Evolutionary conservation across 352 stramenopile genomes (phyloP).

Genomic region (Halophytophthora batemanensis): DNA sequence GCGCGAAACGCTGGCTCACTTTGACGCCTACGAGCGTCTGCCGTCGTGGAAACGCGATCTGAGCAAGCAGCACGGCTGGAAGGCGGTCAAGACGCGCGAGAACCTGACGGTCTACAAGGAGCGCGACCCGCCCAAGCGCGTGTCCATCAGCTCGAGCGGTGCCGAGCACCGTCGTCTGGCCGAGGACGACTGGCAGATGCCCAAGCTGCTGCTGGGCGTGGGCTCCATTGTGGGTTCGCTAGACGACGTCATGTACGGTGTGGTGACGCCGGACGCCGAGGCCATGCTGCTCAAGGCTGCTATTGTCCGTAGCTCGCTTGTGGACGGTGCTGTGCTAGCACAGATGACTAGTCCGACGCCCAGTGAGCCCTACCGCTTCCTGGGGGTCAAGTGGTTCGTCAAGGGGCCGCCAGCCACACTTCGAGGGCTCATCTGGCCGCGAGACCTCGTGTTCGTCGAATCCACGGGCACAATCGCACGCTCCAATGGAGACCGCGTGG

Average conservation of each 20-base stretch:
- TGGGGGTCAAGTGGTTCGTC: conserved; percentile 53
- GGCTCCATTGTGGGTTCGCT: conserved; percentile 47
- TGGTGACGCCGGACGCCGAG: conserved; percentile 30
- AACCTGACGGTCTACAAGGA: conserved; percentile 42
- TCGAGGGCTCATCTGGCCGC: conserved; percentile 26
- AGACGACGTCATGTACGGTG: conserved; percentile 62
- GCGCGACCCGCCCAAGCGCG: conserved; percentile 25
- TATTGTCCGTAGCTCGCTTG: conserved; percentile 28
- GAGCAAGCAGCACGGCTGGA: conserved; percentile 33
- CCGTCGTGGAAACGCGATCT: conserved; percentile 14
- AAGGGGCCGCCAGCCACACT: conserved; percentile 30
- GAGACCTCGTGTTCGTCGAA: conserved; percentile 44
- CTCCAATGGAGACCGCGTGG: conserved; percentile 26
- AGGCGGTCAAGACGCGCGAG: conserved; percentile 38
- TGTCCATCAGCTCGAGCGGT: conserved; percentile 25
- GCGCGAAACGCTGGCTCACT: conserved; percentile 31
- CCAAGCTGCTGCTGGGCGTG: conserved; percentile 41
- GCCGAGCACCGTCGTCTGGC: conserved; percentile 29
- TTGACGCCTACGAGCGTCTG: conserved; percentile 21
- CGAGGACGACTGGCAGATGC: conserved; percentile 35
- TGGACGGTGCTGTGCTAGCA: conserved; percentile 36
- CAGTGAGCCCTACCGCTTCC: conserved; percentile 36
- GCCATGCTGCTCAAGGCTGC: conserved; percentile 41
- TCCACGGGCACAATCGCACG: conserved; percentile 28
- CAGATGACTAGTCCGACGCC: conserved; percentile 27